These are phyloP conservation scores for Cunninghamia lanceolata DNA, from an alignment of 75 land plant genomes.

Conservation along the genomic window DNA sequence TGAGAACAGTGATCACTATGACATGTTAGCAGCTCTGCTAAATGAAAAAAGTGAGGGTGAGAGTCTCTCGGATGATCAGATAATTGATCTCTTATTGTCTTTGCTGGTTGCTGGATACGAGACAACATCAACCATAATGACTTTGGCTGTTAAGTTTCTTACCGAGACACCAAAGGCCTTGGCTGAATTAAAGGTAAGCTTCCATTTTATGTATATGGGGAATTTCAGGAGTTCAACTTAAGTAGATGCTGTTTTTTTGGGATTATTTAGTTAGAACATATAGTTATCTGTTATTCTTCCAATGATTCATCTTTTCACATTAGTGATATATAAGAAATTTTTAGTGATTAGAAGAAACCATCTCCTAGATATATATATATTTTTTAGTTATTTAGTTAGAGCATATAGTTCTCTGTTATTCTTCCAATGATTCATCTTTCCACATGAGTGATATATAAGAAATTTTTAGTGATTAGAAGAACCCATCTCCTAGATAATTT, in stretches of 20 bases:
- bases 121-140: conserved; percentile 86
- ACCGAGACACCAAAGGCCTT: conserved; percentile 71
- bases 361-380: too few relatives aligned
- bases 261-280: not conserved
- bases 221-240: not conserved
- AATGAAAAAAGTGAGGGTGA: conserved; percentile 16
- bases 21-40: conserved; percentile 12
- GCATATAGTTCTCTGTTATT: not conserved
- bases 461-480: too few relatives aligned
- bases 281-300: not conserved
- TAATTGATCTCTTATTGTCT: conserved; percentile 65
- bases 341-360: too few relatives aligned
- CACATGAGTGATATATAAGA: too few relatives aligned
- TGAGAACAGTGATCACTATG: conserved; percentile 6
- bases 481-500: too few relatives aligned
- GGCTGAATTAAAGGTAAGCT: conserved; percentile 54
- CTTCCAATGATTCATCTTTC: not conserved
- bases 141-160: conserved; percentile 80
- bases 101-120: conserved; percentile 90
- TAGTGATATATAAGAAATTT: too few relatives aligned
- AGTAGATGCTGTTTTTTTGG: not conserved
- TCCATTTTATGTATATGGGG: not conserved
- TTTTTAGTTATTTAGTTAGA: not conserved
- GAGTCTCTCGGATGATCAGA: conserved; percentile 60
- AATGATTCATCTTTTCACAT: too few relatives aligned